Base-by-base conservation (phyloP, 768 basidiomycete genomes). In the Naganishia vishniacii region DNA sequence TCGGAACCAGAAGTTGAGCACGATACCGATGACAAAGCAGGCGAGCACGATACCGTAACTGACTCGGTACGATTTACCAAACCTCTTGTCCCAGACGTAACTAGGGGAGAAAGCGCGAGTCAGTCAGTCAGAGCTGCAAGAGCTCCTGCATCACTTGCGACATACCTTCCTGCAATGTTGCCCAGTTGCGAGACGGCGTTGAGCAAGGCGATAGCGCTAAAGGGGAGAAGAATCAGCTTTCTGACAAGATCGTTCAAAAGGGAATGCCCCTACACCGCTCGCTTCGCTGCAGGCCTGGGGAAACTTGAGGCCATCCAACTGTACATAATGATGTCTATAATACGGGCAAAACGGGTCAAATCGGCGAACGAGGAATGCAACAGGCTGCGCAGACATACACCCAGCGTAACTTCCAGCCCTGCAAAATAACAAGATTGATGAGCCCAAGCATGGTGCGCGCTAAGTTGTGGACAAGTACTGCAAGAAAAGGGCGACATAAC, bases 101-200 rank as follows among this genome's bases (percentile, higher is more conserved):
- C 89, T 86, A 44, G n/a, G n/a, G n/a, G n/a, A n/a, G n/a, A 44
- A 44, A 44, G 42, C 42, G 42, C n/a, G n/a, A 44, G 42, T 5
- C 9, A 44, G 6, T 44, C n/a, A 44, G n/a, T 8, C 42, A 18
- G 13, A 44, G n/a, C 16, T 16, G 9, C 37, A 16, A 40, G 9
- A 40, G 8, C 37, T 8, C 8, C 37, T 40, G 8, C 16, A 8
- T 16, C 37, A 16, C 8, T 16, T 8, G n/a, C 6, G 18, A 20
- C 42, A 44, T 44, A 44, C 42, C 42, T 44, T 67, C 91, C 91
- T 45, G 85, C 79, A 44, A 94, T 81, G 78, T 93, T 93, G 0
- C 91, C 91, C 3, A 89, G 80, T 71, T 89, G 85, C 9, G 86
- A 86, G 71, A 89, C 84, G 44, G 86, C 84, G 75, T 92, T 91